Evolutionary conservation across 2,329 filamentous ascomycete species (phyloP), one percentile per base, ranked within the genome.

Genomic region (Talaromyces marneffei): DNA sequence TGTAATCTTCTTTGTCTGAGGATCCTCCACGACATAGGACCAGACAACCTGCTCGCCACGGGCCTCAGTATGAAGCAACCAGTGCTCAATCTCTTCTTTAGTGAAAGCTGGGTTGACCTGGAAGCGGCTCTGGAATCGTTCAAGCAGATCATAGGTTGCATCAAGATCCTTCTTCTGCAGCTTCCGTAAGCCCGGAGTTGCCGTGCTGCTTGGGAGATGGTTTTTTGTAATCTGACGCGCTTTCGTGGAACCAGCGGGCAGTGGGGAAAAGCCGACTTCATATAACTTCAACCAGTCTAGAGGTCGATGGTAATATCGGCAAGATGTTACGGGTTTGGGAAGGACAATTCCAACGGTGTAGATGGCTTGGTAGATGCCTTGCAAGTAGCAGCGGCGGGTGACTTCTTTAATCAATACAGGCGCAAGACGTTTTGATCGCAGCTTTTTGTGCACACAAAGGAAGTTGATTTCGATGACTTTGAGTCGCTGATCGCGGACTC

Each of bases 351-450:
- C 94, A 29, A 88, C 94, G 0, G 94, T 99, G 79, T 97, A 97
- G 62, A 99, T 90, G 55, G 93, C 94, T 77, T 99, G 94, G 83
- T 89, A 97, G 66, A 95, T 88, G 61, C 88, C 90, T 65, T 89
- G 82, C 53, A 92, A 78, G 76, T 97, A 95, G 80, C 91, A 96
- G 65, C 92, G 85, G 53, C 94, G 88, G 4, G 94, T 99, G 69
- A 99, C 91, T 75, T 99, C 94, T 77, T 97, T 97, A 81, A 99
- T 99, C 58, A 99, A 85, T 1, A 97, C 89, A 0, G 94, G 94
- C 0, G 94, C 87, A 46, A 99, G 85, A 59, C 94, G 88, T 80
- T 97, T 97, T 62, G 90, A 87, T 56, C 94, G 90, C 33, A 99
- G 86, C 78, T 97, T 97, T 82, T 97, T 97, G 82, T 99, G 94